Conservation (phyloP, 2,329 filamentous ascomycete species). For the Alternaria ventricosa region DNA sequence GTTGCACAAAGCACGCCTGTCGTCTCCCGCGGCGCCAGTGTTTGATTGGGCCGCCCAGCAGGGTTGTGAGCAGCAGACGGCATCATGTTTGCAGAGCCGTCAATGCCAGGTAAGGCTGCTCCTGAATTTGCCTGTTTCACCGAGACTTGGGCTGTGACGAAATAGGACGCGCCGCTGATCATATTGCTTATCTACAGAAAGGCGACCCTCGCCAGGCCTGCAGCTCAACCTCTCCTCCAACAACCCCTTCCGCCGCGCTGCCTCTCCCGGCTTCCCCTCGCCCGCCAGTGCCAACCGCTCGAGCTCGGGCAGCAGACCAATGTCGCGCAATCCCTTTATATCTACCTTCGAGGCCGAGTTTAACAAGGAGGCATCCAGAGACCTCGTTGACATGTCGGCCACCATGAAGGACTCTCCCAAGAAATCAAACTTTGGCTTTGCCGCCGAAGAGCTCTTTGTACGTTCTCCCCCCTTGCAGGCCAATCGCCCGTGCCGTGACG, state of each 20-base stretch:
- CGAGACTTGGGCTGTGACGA: slow-evolving; percentile 35
- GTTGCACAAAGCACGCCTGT: slow-evolving; percentile 23
- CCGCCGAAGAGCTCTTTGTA: slow-evolving; percentile 79
- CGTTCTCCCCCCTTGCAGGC: slow-evolving; percentile 51
- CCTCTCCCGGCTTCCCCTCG: slow-evolving; percentile 58
- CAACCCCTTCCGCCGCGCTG: slow-evolving; percentile 78
- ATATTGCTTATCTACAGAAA: slow-evolving; percentile 46
- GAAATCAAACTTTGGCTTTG: slow-evolving; percentile 53
- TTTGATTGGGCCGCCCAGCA: slow-evolving; percentile 43
- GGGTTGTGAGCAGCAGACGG: slow-evolving; percentile 40
- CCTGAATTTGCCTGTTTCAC: slow-evolving; percentile 46
- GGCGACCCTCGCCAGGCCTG: slow-evolving; percentile 61
- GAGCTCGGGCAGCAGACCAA: slow-evolving; percentile 66
- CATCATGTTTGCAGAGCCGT: slow-evolving; percentile 52
- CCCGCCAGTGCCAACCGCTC: slow-evolving; percentile 51
- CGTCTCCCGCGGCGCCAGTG: slow-evolving; percentile 30
- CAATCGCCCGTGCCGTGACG: slow-evolving; percentile 13
- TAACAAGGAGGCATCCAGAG: slow-evolving; percentile 43
- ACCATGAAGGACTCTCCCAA: slow-evolving; percentile 53
- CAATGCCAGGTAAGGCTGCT: slow-evolving; percentile 50
- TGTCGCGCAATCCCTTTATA: slow-evolving; percentile 79
- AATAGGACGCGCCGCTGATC: slow-evolving; percentile 35
- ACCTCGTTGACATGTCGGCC: slow-evolving; percentile 48
- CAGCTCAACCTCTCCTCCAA: slow-evolving; percentile 73
- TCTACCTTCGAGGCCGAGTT: slow-evolving; percentile 60